phyloP scores from a whole-genome alignment of 2,329 filamentous ascomycete species.

The Colletotrichum salicis region DNA sequence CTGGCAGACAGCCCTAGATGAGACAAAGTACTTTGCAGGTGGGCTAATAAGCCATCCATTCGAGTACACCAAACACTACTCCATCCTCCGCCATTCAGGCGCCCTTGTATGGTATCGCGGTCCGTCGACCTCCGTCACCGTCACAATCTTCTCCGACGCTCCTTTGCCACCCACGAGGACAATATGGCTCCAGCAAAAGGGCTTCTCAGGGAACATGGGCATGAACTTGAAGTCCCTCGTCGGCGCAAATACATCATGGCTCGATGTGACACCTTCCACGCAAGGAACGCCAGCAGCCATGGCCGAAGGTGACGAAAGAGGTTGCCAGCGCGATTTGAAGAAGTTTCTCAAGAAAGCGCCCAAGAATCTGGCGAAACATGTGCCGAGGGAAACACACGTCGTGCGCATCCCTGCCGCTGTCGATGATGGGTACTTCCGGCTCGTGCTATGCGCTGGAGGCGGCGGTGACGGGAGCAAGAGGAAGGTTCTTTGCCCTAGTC shows the following conservation, averaged over 20 bases:
- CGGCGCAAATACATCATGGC: conserved; percentile 68
- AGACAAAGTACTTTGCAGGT: conserved; percentile 73
- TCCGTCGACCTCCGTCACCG: conserved; percentile 68
- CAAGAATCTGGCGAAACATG: conserved; percentile 57
- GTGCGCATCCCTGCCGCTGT: conserved; percentile 72
- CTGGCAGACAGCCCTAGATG: conserved; percentile 63
- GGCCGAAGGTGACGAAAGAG: conserved; percentile 67
- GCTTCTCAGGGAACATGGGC: conserved; percentile 74
- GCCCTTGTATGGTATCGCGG: conserved; percentile 75
- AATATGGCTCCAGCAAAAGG: conserved; percentile 75
- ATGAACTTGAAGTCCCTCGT: conserved; percentile 74
- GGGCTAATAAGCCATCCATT: conserved; percentile 71
- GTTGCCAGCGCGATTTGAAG: conserved; percentile 74
- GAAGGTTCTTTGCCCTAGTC: conserved; percentile 72
- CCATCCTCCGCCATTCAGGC: conserved; percentile 73
- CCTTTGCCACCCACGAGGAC: conserved; percentile 67
- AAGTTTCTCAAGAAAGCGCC: conserved; percentile 69
- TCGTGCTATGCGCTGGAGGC: conserved; percentile 68
- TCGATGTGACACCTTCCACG: conserved; percentile 72
- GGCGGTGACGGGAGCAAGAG: conserved; percentile 50
- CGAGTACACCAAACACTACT: conserved; percentile 73
- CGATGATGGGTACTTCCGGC: conserved; percentile 74
- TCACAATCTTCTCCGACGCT: conserved; percentile 71
- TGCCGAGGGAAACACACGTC: conserved; percentile 70
- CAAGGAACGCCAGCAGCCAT: conserved; percentile 60